Conservation (phyloP, 116 monocot species). For the Dioscorea cayenensis region DNA sequence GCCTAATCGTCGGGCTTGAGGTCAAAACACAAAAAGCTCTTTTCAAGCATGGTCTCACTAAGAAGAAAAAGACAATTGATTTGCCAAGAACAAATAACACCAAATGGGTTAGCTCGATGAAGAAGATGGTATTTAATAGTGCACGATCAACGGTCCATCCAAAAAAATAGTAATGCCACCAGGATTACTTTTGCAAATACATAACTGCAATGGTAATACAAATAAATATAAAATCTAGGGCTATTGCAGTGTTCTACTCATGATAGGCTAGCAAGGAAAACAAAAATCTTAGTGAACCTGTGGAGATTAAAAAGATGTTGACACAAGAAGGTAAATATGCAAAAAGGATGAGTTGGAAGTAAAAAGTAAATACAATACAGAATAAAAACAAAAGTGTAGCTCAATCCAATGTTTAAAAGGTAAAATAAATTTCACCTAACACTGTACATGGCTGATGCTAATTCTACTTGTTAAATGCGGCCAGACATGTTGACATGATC, state of each 20-base stretch:
- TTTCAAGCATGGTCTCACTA: no score
- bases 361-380: not conserved
- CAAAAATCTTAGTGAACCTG: no score
- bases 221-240: not conserved
- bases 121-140: conserved; percentile 74
- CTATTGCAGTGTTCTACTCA: not conserved
- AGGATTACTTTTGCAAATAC: conserved; percentile 65
- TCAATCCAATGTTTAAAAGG: not conserved
- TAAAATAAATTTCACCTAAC: not conserved
- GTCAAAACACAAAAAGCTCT: no score
- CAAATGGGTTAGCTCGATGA: conserved; percentile 65
- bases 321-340: not conserved
- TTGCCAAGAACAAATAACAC: conserved; percentile 76
- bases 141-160: conserved; percentile 79
- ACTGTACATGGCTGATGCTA: not conserved
- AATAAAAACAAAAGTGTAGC: not conserved
- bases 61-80: conserved; percentile 30
- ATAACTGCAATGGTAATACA: conserved; percentile 35
- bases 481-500: no score
- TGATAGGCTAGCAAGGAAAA: not conserved
- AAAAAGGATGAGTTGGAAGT: not conserved
- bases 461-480: no score
- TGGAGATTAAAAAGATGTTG: not conserved
- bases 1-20: no score
- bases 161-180: conserved; percentile 88